These are phyloP conservation scores for Perkinsus olseni DNA, from an alignment of 169 alveolate species.

Conservation along the genomic window DNA sequence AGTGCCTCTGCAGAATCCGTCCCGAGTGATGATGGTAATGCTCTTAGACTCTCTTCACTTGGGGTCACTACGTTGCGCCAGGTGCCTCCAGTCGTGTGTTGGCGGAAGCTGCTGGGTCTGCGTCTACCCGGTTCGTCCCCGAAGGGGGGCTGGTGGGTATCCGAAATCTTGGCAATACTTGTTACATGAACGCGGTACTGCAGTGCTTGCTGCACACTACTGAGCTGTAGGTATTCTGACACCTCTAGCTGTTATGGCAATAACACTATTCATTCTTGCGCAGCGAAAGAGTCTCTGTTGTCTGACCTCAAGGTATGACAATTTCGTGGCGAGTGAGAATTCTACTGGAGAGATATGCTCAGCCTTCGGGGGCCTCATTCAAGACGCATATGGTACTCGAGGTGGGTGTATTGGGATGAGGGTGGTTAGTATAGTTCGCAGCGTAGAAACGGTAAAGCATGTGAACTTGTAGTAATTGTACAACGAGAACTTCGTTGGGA, in stretches of 20 bases:
- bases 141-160: slow-evolving; percentile 8
- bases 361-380: background rate
- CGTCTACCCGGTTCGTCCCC: background rate
- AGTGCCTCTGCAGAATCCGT: too few species aligned
- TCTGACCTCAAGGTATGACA: background rate
- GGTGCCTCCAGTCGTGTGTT: too few species aligned
- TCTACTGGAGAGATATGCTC: background rate
- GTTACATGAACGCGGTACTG: slow-evolving; percentile 25
- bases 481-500: too few species aligned
- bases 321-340: background rate
- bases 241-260: background rate
- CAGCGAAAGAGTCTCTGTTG: background rate
- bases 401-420: too few species aligned
- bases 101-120: background rate
- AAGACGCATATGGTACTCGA: background rate
- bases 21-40: too few species aligned
- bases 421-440: too few species aligned
- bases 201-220: slow-evolving; percentile 21
- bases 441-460: too few species aligned
- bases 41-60: too few species aligned
- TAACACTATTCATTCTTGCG: too few species aligned
- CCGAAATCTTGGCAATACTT: slow-evolving; percentile 24
- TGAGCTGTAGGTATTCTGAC: background rate
- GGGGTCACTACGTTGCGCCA: too few species aligned
- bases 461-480: too few species aligned